Conservation (phyloP, 2,329 filamentous ascomycete species). For the Cladorrhinum sp. region DNA sequence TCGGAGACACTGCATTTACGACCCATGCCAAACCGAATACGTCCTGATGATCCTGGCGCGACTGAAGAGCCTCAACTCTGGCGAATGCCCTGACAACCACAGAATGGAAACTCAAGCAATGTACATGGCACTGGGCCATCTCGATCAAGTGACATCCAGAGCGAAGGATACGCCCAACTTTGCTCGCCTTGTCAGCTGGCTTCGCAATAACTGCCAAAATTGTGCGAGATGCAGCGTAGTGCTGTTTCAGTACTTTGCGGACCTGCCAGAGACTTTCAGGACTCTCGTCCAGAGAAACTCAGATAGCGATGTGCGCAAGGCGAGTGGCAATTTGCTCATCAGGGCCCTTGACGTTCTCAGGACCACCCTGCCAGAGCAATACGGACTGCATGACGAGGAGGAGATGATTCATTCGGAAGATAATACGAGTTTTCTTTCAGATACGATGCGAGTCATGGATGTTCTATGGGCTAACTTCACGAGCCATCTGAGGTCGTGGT, state of each 20-base stretch:
- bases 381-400: slow-evolving; percentile 39
- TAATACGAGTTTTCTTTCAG: not conserved
- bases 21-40: slow-evolving; percentile 67
- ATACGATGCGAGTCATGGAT: slow-evolving; percentile 47
- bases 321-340: slow-evolving; percentile 51
- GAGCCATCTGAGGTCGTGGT: slow-evolving; percentile 63
- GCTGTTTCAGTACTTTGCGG: slow-evolving; percentile 59
- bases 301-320: slow-evolving; percentile 53
- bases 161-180: slow-evolving; percentile 67
- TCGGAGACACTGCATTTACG: slow-evolving; percentile 75
- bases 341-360: slow-evolving; percentile 49
- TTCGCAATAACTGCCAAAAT: slow-evolving; percentile 48
- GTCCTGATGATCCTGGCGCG: slow-evolving; percentile 60
- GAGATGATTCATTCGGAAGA: slow-evolving; percentile 37
- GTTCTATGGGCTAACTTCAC: slow-evolving; percentile 63
- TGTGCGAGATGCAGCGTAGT: slow-evolving; percentile 56
- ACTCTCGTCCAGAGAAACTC: slow-evolving; percentile 63
- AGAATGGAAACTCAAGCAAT: slow-evolving; percentile 50
- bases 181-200: slow-evolving; percentile 40
- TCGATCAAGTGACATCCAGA: slow-evolving; percentile 73
- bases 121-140: slow-evolving; percentile 57
- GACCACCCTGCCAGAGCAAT: slow-evolving; percentile 45
- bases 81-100: slow-evolving; percentile 50
- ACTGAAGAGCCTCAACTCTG: slow-evolving; percentile 47
- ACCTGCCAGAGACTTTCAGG: slow-evolving; percentile 56